phyloP scores from a whole-genome alignment of 1,284 basidiomycete genomes.

The Neonothopanus nambi region DNA sequence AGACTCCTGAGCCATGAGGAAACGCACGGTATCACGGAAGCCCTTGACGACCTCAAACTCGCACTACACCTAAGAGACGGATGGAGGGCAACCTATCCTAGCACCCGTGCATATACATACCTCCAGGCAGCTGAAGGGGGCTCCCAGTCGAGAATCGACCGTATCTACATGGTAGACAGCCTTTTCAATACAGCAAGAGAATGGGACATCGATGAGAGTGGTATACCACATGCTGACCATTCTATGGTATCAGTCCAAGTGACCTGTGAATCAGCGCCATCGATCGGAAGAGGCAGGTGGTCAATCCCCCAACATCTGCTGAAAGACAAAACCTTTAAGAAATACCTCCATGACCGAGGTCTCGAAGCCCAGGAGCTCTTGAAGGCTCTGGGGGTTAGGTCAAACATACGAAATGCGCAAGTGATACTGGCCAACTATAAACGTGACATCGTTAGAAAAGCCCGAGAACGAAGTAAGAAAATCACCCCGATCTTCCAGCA shows the following conservation, averaged over 20 bases:
- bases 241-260: constrained; percentile 20
- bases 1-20: constrained; percentile 21
- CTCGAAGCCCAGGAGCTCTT: background rate
- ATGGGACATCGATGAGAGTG: constrained; percentile 20
- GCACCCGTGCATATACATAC: constrained; percentile 23
- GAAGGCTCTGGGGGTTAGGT: too few species aligned
- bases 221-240: constrained; percentile 22
- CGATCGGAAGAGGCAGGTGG: constrained; percentile 26
- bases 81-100: constrained; percentile 29
- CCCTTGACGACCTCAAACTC: constrained; percentile 19
- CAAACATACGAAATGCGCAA: constrained; percentile 14
- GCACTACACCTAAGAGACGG: constrained; percentile 26
- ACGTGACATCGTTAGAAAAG: constrained; percentile 7
- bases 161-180: constrained; percentile 25
- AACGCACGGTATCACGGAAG: constrained; percentile 7
- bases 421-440: constrained; percentile 10
- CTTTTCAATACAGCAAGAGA: constrained; percentile 6
- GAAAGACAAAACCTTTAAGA: constrained; percentile 18
- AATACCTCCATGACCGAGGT: constrained; percentile 10
- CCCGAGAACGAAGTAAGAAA: constrained; percentile 7
- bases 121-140: constrained; percentile 10
- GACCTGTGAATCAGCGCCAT: constrained; percentile 18
- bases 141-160: constrained; percentile 28
- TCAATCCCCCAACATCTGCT: constrained; percentile 21
- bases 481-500: constrained; percentile 7